Evolutionary conservation across 345 rosid species (phyloP).

Genomic region (Limnanthes douglasii): DNA sequence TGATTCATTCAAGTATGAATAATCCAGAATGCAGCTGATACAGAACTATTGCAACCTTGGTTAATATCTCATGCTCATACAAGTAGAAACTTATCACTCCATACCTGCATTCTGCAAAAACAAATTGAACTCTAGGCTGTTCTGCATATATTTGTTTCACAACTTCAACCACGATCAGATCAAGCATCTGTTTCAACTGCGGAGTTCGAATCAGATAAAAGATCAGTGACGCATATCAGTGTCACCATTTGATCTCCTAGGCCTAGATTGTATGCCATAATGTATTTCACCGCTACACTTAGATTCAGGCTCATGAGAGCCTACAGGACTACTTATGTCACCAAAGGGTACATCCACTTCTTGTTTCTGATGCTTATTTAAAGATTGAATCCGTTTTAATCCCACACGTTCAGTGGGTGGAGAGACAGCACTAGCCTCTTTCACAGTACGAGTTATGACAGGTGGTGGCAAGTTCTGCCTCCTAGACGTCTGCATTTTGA

Average conservation of each 20-base stretch:
- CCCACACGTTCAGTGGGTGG: slow-evolving; percentile 22
- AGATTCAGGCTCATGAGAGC: slow-evolving; percentile 23
- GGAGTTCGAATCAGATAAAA: too few relatives aligned
- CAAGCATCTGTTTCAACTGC: too few relatives aligned
- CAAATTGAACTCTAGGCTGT: too few relatives aligned
- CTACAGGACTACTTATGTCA: slow-evolving; percentile 27
- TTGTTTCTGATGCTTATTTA: slow-evolving; percentile 35
- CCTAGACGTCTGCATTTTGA: slow-evolving; percentile 44
- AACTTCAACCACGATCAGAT: too few relatives aligned
- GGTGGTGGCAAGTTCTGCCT: slow-evolving; percentile 29
- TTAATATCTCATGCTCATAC: too few relatives aligned
- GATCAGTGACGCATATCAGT: too few relatives aligned
- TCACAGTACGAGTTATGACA: slow-evolving; percentile 32
- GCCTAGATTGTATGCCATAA: slow-evolving; percentile 24
- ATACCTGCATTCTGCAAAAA: slow-evolving; percentile 52
- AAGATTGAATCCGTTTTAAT: slow-evolving; percentile 24
- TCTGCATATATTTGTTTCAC: too few relatives aligned
- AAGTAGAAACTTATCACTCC: slow-evolving; percentile 1
- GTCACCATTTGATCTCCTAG: slow-evolving; percentile 30
- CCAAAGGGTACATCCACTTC: slow-evolving; percentile 21
- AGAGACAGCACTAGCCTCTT: slow-evolving; percentile 29
- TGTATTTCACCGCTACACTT: slow-evolving; percentile 38
- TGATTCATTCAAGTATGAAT: too few relatives aligned
- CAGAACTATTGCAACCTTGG: too few relatives aligned
- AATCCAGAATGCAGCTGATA: background rate